Evolutionary conservation across 345 rosid species (phyloP).

Genomic region (Abelmoschus esculentus): DNA sequence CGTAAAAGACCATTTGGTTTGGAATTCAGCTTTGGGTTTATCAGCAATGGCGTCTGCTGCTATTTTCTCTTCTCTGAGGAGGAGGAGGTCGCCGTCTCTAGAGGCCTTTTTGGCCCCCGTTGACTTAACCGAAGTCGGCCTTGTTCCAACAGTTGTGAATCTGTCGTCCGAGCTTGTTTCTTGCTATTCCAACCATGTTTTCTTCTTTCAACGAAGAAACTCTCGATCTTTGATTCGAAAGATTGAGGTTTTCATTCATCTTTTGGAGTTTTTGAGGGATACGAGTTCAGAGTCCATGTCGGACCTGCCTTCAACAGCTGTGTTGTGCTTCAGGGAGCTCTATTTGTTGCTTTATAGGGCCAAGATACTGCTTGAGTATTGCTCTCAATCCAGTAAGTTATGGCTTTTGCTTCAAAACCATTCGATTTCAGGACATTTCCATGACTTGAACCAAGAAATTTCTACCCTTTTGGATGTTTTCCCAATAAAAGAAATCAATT

Average conservation of each 20-base stretch:
- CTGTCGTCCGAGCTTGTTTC: slow-evolving; percentile 56
- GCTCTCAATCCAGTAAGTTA: slow-evolving; percentile 71
- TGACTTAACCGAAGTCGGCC: slow-evolving; percentile 61
- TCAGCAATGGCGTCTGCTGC: slow-evolving; percentile 68
- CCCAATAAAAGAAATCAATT: slow-evolving; percentile 42
- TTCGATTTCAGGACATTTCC: slow-evolving; percentile 82
- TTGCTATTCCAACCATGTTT: slow-evolving; percentile 29
- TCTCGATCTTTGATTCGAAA: slow-evolving; percentile 67
- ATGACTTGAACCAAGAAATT: slow-evolving; percentile 84
- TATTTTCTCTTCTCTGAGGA: slow-evolving; percentile 69
- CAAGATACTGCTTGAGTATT: slow-evolving; percentile 74
- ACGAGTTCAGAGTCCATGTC: slow-evolving; percentile 23
- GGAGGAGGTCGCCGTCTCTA: slow-evolving; percentile 68
- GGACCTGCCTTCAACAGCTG: slow-evolving; percentile 35
- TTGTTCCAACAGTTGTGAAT: slow-evolving; percentile 54
- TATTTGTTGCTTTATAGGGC: slow-evolving; percentile 79
- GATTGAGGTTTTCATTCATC: slow-evolving; percentile 53
- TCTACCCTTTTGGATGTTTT: slow-evolving; percentile 85
- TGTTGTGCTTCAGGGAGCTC: slow-evolving; percentile 80
- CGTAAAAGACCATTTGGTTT: not conserved
- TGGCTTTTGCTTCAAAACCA: slow-evolving; percentile 87
- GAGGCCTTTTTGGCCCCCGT: slow-evolving; percentile 83
- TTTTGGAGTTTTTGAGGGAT: slow-evolving; percentile 59
- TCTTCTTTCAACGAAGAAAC: slow-evolving; percentile 65
- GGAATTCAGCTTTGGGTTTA: slow-evolving; percentile 4